These are phyloP conservation scores for Astragalus glycyphyllos DNA, from an alignment of 306 rosid genomes.

Conservation along the genomic window DNA sequence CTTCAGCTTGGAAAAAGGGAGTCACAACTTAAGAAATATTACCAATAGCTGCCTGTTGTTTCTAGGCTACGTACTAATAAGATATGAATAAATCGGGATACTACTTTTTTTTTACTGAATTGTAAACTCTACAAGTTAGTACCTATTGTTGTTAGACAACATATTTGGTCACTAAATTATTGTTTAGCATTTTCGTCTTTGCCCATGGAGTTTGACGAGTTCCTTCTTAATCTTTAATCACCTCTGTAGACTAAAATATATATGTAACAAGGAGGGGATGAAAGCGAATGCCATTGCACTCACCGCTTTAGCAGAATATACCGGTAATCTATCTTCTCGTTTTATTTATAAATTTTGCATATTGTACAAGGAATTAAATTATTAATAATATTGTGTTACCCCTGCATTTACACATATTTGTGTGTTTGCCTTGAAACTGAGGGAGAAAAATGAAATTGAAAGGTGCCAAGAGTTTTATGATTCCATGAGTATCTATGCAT, in stretches of 20 bases:
- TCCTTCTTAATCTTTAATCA: constrained; percentile 15
- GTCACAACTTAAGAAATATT: constrained; percentile 5
- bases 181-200: constrained; percentile 14
- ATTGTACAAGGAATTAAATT: constrained; percentile 14
- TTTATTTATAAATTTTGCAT: constrained; percentile 32
- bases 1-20: constrained; percentile 16
- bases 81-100: constrained; percentile 11
- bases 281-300: constrained; percentile 78
- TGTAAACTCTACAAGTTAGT: constrained; percentile 6
- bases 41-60: constrained; percentile 5
- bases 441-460: not conserved
- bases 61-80: not conserved
- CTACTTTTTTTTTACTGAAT: constrained; percentile 24
- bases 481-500: constrained; percentile 4
- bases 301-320: constrained; percentile 79
- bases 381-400: constrained; percentile 13
- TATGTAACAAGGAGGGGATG: constrained; percentile 92
- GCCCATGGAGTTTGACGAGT: constrained; percentile 26
- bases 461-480: not conserved
- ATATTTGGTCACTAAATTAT: constrained; percentile 5
- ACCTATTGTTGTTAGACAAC: constrained; percentile 6
- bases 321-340: constrained; percentile 62
- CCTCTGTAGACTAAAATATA: constrained; percentile 74
- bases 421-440: constrained; percentile 7
- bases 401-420: constrained; percentile 6